Base-by-base conservation (phyloP, 2,329 filamentous ascomycete genomes). In the Exserohilum turcica region DNA sequence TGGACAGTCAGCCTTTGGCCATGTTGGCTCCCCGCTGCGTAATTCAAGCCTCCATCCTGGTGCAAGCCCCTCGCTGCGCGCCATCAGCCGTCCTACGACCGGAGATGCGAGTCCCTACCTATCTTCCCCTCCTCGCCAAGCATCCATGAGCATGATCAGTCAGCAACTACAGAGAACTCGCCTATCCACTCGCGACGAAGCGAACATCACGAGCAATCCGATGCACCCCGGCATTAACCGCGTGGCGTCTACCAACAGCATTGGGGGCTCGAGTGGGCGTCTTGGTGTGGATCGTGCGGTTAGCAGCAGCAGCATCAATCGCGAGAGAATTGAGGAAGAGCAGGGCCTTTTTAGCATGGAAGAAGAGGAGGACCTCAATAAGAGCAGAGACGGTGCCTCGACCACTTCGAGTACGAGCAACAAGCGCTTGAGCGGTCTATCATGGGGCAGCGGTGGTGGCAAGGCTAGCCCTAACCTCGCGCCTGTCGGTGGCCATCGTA, bases 171-270 rank as follows among this genome's bases (percentile, higher is more conserved):
- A 78, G 55, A 74, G 79, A 31, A 78, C 76, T 6, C 73, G 78
- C 10, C 64, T 78, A 6, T 72, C 74, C 3, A 67, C 67, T 3
- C 67, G 71, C 27, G 71, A 74, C 16, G 69, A 68, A 16, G 50
- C 58, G 27, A 56, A 56, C 8, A 60, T 67, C 6, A 61, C 62
- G 21, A 65, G 61, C 19, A 63, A 61, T 18, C 67, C 69, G 2
- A 57, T 71, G 15, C 87, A 70, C 91, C 92, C 91, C 85, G 95
- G 65, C 86, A 90, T 92, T 62, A 57, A 63, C 43, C 70, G 67
- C 33, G 69, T 77, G 31, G 60, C 71, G 13, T 73, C 68, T 27
- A 62, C 48, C 31, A 68, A 64, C 10, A 75, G 67, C 56, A 64
- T 74, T 16, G 66, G 63, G 7, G 68, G 61, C 54, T 64, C 71